Evolutionary conservation across 257 asterid genomes (phyloP), one percentile per base, ranked within the genome.

Genomic region (Lycium barbarum): DNA sequence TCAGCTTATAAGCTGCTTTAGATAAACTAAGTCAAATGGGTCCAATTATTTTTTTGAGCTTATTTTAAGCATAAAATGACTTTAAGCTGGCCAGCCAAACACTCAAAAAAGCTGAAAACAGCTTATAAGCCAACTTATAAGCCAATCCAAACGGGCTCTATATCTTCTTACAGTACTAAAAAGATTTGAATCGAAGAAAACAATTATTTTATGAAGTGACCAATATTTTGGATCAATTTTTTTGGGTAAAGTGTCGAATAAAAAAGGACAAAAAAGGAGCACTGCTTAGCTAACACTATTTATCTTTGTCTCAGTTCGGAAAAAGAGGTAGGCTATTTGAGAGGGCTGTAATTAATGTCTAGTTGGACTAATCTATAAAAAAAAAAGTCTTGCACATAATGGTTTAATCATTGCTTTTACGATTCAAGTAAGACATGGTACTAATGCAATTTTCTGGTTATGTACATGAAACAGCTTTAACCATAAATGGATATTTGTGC

Each of bases 401-500:
- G n/a, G 13, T 74, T 18, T 74, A 12, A 74, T 74, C 20, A 49
- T 6, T 74, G 6, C 22, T 7, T 49, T 74, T n/a, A n/a, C 35
- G 6, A 43, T 72, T n/a, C 36, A 73, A n/a, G 40, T 40, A 10
- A 20, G 11, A 6, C 61, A 76, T 15, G 3, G 1, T 76, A 4
- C 22, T 76, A 1, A 76, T 51, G 43, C 4, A 74, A 7, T 51
- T 76, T 49, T 7, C 22, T 20, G 17, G 45, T 36, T 81, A 11
- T 83, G 78, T 78, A 59, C 5, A 53, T 51, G 54, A 45, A 84
- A 88, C 88, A 93, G 97, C 68, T 3, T 85, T 91, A 5, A 91
- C 86, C 71, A 91, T 93, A 26, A 94, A 94, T 73, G 98, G 97
- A 1, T 92, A 65, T 22, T 51, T 88, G 0, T 95, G 98, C 92